Percentiles rank a stretch among this genome's conserved stretches.
phyloP scores from a whole-genome alignment of 1,139 yeast genomes.

The Komagataea norvegica region DNA sequence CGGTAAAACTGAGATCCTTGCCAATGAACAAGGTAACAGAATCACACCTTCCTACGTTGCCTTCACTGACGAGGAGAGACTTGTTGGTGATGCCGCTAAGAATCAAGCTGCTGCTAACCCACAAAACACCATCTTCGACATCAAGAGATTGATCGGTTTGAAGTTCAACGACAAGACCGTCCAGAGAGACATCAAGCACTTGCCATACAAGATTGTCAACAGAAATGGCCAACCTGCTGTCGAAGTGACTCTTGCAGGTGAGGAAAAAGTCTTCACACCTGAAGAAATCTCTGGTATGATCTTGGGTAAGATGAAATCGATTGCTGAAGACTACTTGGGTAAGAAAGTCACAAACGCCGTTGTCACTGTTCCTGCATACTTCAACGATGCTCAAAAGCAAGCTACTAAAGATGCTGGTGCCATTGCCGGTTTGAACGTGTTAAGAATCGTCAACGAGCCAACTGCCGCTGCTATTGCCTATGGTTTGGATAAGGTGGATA shows the following conservation, averaged over 20 bases:
- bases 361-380: conserved; percentile 97
- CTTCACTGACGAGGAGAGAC: conserved; percentile 95
- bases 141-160: conserved; percentile 98
- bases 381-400: conserved; percentile 98
- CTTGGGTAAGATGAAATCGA: conserved; percentile 96
- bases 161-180: conserved; percentile 86
- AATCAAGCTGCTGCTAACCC: conserved; percentile 99
- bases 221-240: conserved; percentile 88
- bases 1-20: conserved; percentile 91
- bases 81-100: conserved; percentile 99
- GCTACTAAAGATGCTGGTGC: conserved; percentile 99
- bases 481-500: conserved; percentile 86
- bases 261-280: conserved; percentile 92
- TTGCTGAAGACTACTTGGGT: conserved; percentile 95
- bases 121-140: conserved; percentile 93
- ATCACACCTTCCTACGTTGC: conserved; percentile 99
- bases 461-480: conserved; percentile 99
- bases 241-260: conserved; percentile 90
- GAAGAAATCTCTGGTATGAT: conserved; percentile 98
- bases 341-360: conserved; percentile 92
- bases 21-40: conserved; percentile 99
- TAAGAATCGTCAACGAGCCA: conserved; percentile 98
- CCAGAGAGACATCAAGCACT: conserved; percentile 92
- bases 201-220: conserved; percentile 94
- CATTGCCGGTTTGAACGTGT: conserved; percentile 95